Conservation (phyloP, 202 grass and related monocot genomes). For the Hordeum pubiflorum region DNA sequence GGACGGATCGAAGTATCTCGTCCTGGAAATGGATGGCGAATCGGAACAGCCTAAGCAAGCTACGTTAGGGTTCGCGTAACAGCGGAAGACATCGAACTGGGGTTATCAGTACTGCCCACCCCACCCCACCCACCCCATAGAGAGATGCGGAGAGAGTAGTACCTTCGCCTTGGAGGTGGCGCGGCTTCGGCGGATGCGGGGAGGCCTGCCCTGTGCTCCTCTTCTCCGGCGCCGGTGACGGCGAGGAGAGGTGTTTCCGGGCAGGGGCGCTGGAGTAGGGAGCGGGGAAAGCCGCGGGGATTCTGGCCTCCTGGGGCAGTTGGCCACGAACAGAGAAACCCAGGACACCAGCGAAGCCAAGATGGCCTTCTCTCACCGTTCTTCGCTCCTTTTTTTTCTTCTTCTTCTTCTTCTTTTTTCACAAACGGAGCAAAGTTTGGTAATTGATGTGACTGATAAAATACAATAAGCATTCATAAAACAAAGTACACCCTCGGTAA, state of each 20-base stretch:
- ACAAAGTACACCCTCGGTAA: no score
- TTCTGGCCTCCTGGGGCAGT: background rate
- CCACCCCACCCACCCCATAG: background rate
- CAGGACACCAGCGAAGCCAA: background rate
- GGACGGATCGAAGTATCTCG: background rate
- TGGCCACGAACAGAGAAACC: background rate
- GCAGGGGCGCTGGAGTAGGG: background rate
- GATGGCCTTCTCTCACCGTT: background rate
- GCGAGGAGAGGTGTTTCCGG: background rate
- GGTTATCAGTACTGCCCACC: background rate
- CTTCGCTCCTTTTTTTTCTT: background rate
- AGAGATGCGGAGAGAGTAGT: background rate
- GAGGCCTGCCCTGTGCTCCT: background rate
- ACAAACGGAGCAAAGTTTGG: no score
- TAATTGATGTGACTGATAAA: no score
- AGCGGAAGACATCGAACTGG: background rate
- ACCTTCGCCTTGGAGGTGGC: background rate
- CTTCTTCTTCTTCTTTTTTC: background rate
- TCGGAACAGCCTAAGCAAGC: background rate
- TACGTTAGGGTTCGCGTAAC: constrained; percentile 22
- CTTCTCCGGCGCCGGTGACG: background rate
- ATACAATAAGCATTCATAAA: no score
- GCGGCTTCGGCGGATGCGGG: background rate
- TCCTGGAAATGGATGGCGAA: background rate
- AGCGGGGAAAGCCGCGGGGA: background rate